Conservation (phyloP, 78 protist genomes). For the Emiliania huxleyi region DNA sequence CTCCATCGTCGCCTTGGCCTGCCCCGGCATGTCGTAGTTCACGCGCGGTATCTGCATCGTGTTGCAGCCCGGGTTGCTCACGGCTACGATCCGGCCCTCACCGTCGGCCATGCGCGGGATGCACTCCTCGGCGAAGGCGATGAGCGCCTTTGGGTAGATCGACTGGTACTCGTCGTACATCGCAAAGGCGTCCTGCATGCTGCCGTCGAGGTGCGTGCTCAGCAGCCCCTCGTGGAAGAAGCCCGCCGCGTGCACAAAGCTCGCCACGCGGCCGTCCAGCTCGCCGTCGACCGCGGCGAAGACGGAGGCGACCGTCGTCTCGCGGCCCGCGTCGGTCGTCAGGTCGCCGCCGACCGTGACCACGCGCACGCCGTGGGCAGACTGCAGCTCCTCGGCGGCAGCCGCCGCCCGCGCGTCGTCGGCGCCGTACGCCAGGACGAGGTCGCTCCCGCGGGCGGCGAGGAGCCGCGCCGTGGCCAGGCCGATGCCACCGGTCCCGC, state of each 20-base stretch:
- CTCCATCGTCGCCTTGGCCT: slow-evolving; percentile 17
- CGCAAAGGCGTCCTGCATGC: not conserved
- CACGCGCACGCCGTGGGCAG: not conserved
- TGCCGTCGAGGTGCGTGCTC: not conserved
- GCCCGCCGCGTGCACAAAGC: slow-evolving; percentile 12
- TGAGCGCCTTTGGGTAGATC: not conserved
- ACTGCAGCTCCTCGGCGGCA: not conserved
- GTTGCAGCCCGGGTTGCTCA: slow-evolving; percentile 12
- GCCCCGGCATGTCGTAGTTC: slow-evolving; percentile 17
- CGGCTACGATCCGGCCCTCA: not conserved
- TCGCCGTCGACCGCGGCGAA: not conserved
- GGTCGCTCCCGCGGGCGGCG: not conserved
- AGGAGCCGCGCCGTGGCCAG: not conserved
- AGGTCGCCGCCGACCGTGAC: not conserved
- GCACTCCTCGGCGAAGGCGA: not conserved
- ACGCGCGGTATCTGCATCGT: not conserved
- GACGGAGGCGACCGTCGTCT: not conserved
- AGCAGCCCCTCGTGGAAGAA: not conserved
- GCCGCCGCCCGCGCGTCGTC: not conserved
- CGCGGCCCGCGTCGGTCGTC: not conserved
- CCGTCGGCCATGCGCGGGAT: not conserved
- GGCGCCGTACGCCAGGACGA: not conserved
- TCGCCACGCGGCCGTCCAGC: not conserved
- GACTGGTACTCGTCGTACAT: slow-evolving; percentile 8
- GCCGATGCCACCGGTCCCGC: slow-evolving; percentile 24